Evolutionary conservation across 2,329 filamentous ascomycete genomes (phyloP).

Genomic region (Trichoderma harzianum): DNA sequence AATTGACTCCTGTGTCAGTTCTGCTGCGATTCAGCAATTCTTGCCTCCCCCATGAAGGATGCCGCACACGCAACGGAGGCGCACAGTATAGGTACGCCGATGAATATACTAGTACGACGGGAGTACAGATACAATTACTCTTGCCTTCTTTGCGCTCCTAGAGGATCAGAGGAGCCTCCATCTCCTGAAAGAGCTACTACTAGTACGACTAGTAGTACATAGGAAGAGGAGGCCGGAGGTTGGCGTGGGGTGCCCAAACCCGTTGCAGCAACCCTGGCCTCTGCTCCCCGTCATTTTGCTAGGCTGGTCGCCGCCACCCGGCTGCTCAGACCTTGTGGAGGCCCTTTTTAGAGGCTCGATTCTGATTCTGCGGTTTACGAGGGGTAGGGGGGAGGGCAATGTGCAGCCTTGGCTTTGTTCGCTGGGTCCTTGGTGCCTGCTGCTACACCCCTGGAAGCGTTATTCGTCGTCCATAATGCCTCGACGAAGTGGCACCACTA

Average conservation of each 20-base stretch:
- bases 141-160: neutral
- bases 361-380: conserved; percentile 16
- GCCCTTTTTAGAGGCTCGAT: conserved; percentile 16
- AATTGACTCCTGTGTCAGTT: neutral
- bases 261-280: conserved; percentile 17
- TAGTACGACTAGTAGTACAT: neutral
- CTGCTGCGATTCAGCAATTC: neutral
- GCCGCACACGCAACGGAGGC: neutral
- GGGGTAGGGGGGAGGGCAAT: neutral
- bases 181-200: conserved; percentile 6
- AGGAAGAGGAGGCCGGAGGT: neutral
- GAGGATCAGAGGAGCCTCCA: conserved; percentile 13
- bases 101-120: neutral
- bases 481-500: conserved; percentile 16
- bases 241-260: conserved; percentile 19
- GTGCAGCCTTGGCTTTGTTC: conserved; percentile 9
- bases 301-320: conserved; percentile 17
- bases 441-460: conserved; percentile 6
- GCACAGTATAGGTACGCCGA: neutral
- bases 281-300: conserved; percentile 16
- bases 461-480: conserved; percentile 3
- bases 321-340: conserved; percentile 14
- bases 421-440: conserved; percentile 6
- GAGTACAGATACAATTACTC: neutral
- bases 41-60: neutral